Evolutionary conservation across 140 eudicot species (phyloP), one percentile per base, ranked within the genome.

Genomic region (Artemisia princeps): DNA sequence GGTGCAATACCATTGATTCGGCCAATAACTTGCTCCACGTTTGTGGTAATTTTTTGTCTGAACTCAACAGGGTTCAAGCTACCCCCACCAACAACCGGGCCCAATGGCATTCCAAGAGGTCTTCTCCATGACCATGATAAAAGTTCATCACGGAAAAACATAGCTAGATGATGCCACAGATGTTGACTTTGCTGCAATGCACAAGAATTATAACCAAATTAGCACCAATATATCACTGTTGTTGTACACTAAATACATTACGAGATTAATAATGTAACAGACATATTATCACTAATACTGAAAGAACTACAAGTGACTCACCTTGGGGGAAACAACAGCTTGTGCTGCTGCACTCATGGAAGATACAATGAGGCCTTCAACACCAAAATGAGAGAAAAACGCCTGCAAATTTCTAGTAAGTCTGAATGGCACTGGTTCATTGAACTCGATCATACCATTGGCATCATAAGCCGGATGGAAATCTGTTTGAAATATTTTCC

Each of bases 121-220:
- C 95, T 84, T 74, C 96, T 88, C 95, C 95, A 94, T 22, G 96
- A 88, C 99, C 96, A 94, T 10, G 99, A 94, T 61, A 94, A 74
- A 72, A 94, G 71, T 62, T 94, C 99, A 75, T 94, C 99, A 10
- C 99, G 95, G 87, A 94, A 94, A 76, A 94, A 94, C 99, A 94
- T 94, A 0, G 99, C 95, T 65, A 94, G 67, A 74, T 94, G 99
- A 78, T 94, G 89, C 96, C 96, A 94, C 46, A 94, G 51, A 65
- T 88, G 99, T 72, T 88, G 88, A 68, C 79, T 88, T 94, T 94
- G 99, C 99, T 94, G 95, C 78, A 86, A 52, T 48, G 17, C 14
- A 40, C 51, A n/a, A 44, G 5, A 65, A 69, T 63, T 60, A 7
- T 54, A 52, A 52, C 33, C 55, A 23, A 15, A 2, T 60, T 11